These are phyloP conservation scores for Aspergillus neotritici DNA, from an alignment of 2,329 filamentous ascomycete genomes.

Conservation along the genomic window DNA sequence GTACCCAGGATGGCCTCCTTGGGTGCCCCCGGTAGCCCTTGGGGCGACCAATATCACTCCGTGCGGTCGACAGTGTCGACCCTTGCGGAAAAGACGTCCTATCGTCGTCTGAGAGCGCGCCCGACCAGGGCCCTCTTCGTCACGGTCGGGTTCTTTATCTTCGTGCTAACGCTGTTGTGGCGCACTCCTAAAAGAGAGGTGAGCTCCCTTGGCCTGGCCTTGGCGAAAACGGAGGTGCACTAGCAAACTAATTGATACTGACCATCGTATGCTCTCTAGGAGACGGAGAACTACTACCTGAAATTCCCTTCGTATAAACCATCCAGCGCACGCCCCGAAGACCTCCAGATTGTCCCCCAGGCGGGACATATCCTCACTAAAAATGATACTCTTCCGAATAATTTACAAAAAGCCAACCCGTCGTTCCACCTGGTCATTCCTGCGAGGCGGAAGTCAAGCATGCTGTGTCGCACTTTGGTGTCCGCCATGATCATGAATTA, in stretches of 20 bases:
- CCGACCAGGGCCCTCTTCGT: constrained; percentile 21
- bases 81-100: constrained; percentile 21
- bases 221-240: constrained; percentile 5
- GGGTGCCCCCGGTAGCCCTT: constrained; percentile 19
- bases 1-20: constrained; percentile 21
- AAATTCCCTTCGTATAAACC: constrained; percentile 30
- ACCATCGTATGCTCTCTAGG: constrained; percentile 11
- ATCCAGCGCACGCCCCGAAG: constrained; percentile 26
- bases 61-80: constrained; percentile 15
- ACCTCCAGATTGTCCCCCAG: constrained; percentile 24
- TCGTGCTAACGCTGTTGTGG: constrained; percentile 20
- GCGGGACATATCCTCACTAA: constrained; percentile 13
- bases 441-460: constrained; percentile 42
- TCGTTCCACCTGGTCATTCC: constrained; percentile 54
- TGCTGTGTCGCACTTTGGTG: constrained; percentile 54
- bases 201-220: constrained; percentile 1
- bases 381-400: constrained; percentile 27
- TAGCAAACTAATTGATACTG: constrained; percentile 1
- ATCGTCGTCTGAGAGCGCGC: constrained; percentile 23
- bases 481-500: constrained; percentile 56
- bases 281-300: constrained; percentile 27
- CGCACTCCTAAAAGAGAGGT: constrained; percentile 15
- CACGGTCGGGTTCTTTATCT: constrained; percentile 16
- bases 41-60: constrained; percentile 21
- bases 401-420: constrained; percentile 31